Conservation (phyloP, 768 basidiomycete species). For the Chiua virens region DNA sequence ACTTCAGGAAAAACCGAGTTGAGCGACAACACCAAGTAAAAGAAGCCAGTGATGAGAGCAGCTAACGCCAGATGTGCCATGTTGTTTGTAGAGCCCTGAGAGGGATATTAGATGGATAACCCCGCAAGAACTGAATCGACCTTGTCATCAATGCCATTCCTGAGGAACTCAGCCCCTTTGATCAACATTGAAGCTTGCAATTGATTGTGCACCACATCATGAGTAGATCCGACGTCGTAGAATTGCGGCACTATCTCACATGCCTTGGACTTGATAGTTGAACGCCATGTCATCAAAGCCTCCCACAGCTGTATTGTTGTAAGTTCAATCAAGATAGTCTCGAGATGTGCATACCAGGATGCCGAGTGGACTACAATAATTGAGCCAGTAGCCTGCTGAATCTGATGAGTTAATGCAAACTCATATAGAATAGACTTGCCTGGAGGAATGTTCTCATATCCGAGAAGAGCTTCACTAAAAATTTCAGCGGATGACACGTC, state of each 20-base stretch:
- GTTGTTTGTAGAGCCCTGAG: background rate
- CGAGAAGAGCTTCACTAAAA: background rate
- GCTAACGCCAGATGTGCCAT: background rate
- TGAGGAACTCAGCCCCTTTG: background rate
- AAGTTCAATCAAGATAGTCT: background rate
- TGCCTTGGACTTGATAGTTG: background rate
- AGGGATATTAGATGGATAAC: background rate
- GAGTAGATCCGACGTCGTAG: background rate
- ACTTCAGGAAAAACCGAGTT: background rate
- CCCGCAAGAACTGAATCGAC: background rate
- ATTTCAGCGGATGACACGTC: background rate
- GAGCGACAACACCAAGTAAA: background rate
- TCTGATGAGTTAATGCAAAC: too few species aligned
- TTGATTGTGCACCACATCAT: background rate
- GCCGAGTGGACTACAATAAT: background rate
- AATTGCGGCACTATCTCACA: background rate
- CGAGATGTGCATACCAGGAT: background rate
- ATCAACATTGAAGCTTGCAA: background rate
- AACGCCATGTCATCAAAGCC: background rate
- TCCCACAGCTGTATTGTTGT: background rate
- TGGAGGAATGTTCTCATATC: background rate
- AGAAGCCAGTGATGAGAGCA: background rate
- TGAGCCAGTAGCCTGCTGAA: background rate
- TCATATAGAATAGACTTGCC: background rate
- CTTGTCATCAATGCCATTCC: background rate